phyloP scores from a whole-genome alignment of 441 rosid genomes.

The Aleurites moluccanus region DNA sequence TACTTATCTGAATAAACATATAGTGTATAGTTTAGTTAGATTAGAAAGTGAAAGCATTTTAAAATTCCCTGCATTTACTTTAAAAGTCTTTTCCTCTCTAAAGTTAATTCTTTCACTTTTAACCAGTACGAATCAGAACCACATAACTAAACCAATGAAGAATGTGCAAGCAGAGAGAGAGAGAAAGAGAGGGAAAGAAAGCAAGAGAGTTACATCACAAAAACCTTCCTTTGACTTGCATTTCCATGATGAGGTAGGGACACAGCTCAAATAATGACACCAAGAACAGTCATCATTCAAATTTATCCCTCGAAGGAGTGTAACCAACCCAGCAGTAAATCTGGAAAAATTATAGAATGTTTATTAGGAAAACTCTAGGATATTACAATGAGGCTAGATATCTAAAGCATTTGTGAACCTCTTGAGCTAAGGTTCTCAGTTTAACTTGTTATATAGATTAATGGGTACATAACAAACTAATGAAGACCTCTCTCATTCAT shows the following conservation, averaged over 20 bases:
- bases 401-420: background rate
- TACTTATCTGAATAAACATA: too few species aligned
- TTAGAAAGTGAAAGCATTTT: too few species aligned
- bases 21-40: too few species aligned
- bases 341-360: constrained; percentile 35
- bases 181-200: background rate
- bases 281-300: constrained; percentile 67
- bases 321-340: constrained; percentile 47
- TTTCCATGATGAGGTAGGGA: constrained; percentile 73
- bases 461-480: background rate
- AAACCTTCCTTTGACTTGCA: constrained; percentile 54
- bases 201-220: constrained; percentile 55
- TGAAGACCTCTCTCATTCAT: background rate
- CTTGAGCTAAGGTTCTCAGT: background rate
- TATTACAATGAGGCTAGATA: background rate
- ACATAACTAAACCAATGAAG: background rate
- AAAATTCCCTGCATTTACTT: background rate
- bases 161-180: constrained; percentile 12
- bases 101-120: background rate
- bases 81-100: background rate
- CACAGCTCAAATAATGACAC: constrained; percentile 85
- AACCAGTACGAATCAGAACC: background rate
- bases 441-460: background rate
- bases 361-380: constrained; percentile 7
- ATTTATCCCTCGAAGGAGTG: constrained; percentile 57